Evolutionary conservation across 1,284 basidiomycete genomes (phyloP).

Genomic region (Boletus sp.): DNA sequence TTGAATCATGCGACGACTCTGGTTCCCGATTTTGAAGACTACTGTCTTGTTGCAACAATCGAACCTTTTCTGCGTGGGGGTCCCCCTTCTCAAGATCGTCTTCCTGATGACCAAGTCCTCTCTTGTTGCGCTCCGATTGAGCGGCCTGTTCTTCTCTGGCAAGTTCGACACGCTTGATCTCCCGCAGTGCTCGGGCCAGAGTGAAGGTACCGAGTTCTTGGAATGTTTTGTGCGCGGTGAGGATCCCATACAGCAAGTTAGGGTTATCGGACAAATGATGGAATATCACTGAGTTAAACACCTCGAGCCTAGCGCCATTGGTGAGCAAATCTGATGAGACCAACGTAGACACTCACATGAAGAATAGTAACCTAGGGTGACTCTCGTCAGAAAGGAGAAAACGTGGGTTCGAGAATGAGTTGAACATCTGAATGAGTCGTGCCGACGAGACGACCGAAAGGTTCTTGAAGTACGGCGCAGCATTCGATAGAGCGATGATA

Average conservation of each 20-base stretch:
- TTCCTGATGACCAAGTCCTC: slow-evolving; percentile 24
- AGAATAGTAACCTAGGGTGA: slow-evolving; percentile 87
- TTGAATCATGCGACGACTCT: slow-evolving; percentile 21
- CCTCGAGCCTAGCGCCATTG: slow-evolving; percentile 65
- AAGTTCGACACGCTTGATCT: slow-evolving; percentile 72
- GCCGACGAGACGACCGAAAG: slow-evolving; percentile 80
- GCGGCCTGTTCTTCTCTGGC: slow-evolving; percentile 64
- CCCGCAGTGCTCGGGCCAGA: slow-evolving; percentile 74
- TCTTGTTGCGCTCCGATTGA: slow-evolving; percentile 38
- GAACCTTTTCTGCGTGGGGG: slow-evolving; percentile 55
- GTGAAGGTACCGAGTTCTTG: slow-evolving; percentile 89
- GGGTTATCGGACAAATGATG: slow-evolving; percentile 76
- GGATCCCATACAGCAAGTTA: slow-evolving; percentile 82
- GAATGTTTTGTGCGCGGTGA: slow-evolving; percentile 78
- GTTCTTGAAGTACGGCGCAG: slow-evolving; percentile 81
- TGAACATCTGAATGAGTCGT: slow-evolving; percentile 82
- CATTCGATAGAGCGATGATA: slow-evolving; percentile 85
- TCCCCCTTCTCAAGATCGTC: slow-evolving; percentile 33
- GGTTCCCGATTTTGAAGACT: slow-evolving; percentile 20
- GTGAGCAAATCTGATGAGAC: background rate
- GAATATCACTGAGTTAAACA: slow-evolving; percentile 81
- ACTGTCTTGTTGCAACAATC: slow-evolving; percentile 46
- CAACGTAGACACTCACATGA: slow-evolving; percentile 54
- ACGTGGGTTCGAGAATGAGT: slow-evolving; percentile 82
- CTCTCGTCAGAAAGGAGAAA: slow-evolving; percentile 93